Evolutionary conservation across 2,329 filamentous ascomycete genomes (phyloP).

Genomic region (Cercospora janseana): DNA sequence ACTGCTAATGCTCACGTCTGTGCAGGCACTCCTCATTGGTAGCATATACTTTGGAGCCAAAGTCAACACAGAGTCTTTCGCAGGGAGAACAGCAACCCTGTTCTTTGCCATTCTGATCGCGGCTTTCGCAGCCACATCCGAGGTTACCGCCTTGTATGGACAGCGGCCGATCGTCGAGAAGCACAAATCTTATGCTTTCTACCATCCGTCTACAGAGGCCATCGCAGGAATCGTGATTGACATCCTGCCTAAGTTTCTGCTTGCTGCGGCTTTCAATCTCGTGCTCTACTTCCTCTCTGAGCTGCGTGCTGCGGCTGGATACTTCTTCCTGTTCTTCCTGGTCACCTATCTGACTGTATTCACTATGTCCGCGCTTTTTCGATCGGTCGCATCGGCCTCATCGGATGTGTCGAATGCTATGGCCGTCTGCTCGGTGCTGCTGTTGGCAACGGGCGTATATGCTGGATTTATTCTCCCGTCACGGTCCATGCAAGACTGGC

Average conservation of each 20-base stretch:
- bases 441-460: slow-evolving; percentile 61
- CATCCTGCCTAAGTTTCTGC: slow-evolving; percentile 58
- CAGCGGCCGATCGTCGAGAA: slow-evolving; percentile 51
- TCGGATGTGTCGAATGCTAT: slow-evolving; percentile 65
- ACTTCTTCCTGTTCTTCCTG: slow-evolving; percentile 64
- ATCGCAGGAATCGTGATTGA: slow-evolving; percentile 56
- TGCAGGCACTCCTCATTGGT: slow-evolving; percentile 66
- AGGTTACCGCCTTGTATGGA: slow-evolving; percentile 64
- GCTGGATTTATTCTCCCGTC: slow-evolving; percentile 47
- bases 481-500: slow-evolving; percentile 54
- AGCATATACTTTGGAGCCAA: slow-evolving; percentile 58
- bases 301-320: slow-evolving; percentile 39
- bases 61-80: slow-evolving; percentile 53
- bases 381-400: slow-evolving; percentile 58
- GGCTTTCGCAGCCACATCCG: slow-evolving; percentile 56
- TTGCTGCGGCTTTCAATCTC: slow-evolving; percentile 53
- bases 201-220: slow-evolving; percentile 47
- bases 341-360: slow-evolving; percentile 61
- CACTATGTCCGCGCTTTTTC: slow-evolving; percentile 56
- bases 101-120: slow-evolving; percentile 63
- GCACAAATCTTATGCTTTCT: slow-evolving; percentile 45
- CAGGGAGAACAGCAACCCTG: slow-evolving; percentile 55
- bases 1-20: slow-evolving; percentile 17
- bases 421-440: slow-evolving; percentile 52
- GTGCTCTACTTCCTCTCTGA: slow-evolving; percentile 58